Conservation (phyloP, 371 early-diverging fungal genomes). For the Zychaea mexicana region DNA sequence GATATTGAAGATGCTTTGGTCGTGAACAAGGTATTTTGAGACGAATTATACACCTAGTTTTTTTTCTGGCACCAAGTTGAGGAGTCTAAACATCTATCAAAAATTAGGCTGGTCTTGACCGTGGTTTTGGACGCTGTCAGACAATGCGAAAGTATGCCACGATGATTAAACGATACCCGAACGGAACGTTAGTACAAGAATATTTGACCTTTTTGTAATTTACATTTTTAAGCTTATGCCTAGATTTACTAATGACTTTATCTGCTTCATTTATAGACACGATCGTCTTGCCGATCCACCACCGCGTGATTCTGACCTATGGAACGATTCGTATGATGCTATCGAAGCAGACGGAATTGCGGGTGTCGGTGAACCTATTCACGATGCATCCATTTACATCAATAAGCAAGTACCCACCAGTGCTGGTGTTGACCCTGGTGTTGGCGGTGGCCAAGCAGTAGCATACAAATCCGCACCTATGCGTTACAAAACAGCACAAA, state of each 20-base stretch:
- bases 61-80: no score
- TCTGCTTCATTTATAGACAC: slow-evolving; percentile 42
- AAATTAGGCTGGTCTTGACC: slow-evolving; percentile 93
- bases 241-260: not conserved
- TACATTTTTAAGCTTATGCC: not conserved
- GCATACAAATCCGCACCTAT: slow-evolving; percentile 82
- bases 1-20: slow-evolving; percentile 99
- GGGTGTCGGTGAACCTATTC: slow-evolving; percentile 83
- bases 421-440: slow-evolving; percentile 62
- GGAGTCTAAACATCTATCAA: no score
- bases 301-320: slow-evolving; percentile 46
- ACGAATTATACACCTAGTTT: not conserved
- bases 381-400: slow-evolving; percentile 74
- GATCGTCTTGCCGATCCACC: slow-evolving; percentile 88
- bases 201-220: not conserved
- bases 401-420: slow-evolving; percentile 91
- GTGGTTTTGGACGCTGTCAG: slow-evolving; percentile 98
- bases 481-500: slow-evolving; percentile 86
- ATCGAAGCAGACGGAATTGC: slow-evolving; percentile 92
- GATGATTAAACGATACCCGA: slow-evolving; percentile 82
- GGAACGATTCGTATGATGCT: slow-evolving; percentile 60
- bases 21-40: slow-evolving; percentile 81
- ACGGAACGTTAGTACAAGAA: slow-evolving; percentile 59
- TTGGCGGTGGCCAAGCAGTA: slow-evolving; percentile 50
- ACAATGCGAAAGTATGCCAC: slow-evolving; percentile 91